Evolutionary conservation across 2,329 filamentous ascomycete species (phyloP), one percentile per base, ranked within the genome.

Genomic region (Celoporthe dispersa): DNA sequence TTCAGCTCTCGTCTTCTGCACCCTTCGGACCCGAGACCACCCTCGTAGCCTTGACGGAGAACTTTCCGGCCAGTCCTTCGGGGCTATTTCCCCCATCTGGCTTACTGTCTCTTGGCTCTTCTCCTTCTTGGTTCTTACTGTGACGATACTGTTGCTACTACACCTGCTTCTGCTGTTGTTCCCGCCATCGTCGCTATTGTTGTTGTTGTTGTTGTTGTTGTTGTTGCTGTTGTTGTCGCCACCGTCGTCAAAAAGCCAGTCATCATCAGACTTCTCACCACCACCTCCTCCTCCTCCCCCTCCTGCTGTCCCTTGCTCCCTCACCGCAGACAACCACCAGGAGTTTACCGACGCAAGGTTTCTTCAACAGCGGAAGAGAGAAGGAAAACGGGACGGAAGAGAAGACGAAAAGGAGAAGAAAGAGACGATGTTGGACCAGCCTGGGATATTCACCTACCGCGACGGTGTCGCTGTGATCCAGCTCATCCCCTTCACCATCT

Each of bases 401-500:
- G 9, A 12, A 9, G 19, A 22, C n/a, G 19, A 48, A 48, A 48
- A 48, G 7, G 1, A 48, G 16, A 48, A 22, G n/a, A 48, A 16
- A 48, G 2, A 41, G 19, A 44, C 16, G 14, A 48, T 48, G 44
- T 48, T 48, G 19, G 44, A 48, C 19, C 44, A 48, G 44, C 44
- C 44, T 48, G 44, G 44, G 2, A 22, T 48, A 48, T 48, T 48
- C 44, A 48, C 44, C 14, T 48, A 48, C 19, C 44, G 44, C 44
- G 44, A 48, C 19, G 44, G 44, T 8, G 44, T 48, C 19, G 44
- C 44, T 22, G 44, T 48, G 19, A 22, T 48, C 16, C 44, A 48
- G 44, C 44, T 48, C 19, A 48, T 48, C 44, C 19, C 19, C 19
- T 79, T 77, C 44, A 74, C 77, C 4, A 67, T 76, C 31, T 72